Conservation (phyloP, 805 yeast genomes). For the Yarrowia sp. region DNA sequence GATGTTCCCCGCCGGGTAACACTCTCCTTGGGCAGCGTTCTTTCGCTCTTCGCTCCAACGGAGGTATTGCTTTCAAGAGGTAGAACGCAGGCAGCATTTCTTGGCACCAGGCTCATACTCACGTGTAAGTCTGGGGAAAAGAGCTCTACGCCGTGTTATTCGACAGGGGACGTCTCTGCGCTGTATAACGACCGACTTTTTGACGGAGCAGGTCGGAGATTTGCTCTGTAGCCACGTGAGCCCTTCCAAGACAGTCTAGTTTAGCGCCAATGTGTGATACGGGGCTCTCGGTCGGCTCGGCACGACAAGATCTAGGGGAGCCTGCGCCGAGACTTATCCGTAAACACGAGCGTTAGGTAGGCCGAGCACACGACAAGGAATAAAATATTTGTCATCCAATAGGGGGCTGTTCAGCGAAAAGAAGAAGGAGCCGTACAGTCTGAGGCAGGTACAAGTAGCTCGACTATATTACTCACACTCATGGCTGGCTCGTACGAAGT, state of each 20-base stretch:
- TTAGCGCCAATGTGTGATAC: neutral
- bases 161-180: neutral
- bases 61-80: neutral
- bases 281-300: neutral
- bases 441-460: neutral
- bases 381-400: conserved; percentile 7
- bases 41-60: neutral
- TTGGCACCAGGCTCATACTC: neutral
- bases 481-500: too few relatives aligned
- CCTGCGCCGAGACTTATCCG: conserved; percentile 16
- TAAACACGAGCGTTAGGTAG: neutral
- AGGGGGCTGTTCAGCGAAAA: too few relatives aligned
- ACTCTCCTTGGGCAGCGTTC: neutral
- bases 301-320: neutral
- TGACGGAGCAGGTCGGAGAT: neutral
- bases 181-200: neutral
- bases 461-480: too few relatives aligned
- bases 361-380: neutral
- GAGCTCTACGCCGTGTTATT: conserved; percentile 7
- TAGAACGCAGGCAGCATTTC: neutral
- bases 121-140: neutral
- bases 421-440: neutral
- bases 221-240: neutral
- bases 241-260: neutral
- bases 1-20: conserved; percentile 30